Evolutionary conservation across 2,329 filamentous ascomycete species (phyloP), one percentile per base, ranked within the genome.

Genomic region (Westerdykella sp.): DNA sequence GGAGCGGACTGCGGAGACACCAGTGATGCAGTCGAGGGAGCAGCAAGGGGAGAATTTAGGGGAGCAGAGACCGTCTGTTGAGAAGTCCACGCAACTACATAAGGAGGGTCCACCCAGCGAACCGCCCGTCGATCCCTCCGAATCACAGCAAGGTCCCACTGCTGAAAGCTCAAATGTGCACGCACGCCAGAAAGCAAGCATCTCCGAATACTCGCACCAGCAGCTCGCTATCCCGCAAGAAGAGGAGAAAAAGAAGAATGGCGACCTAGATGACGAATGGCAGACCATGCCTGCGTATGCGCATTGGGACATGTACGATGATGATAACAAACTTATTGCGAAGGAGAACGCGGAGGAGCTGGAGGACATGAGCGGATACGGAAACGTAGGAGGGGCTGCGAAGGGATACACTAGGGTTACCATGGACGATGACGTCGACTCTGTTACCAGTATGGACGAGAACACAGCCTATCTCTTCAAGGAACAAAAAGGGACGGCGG

Each of bases 401-500:
- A 96, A 89, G 67, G 93, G 93, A 4, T 98, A 98, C 65, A 98
- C 93, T 1, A 79, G 89, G 39, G 88, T 98, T n/a, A 80, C 94
- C 49, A 78, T 95, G 56, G 93, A 98, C 56, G 93, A 98, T 51
- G 93, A 98, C 67, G 90, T 84, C 12, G 81, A 95, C 63, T 96
- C 90, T 22, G 85, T 85, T 39, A 98, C 89, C 3, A 97, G 91
- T 69, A 81, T 98, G 81, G 93, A 98, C 62, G 93, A 98, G 45
- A 91, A 97, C 59, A 98, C 93, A 0, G 83, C 89, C 43, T 98
- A 98, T 64, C 76, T 98, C 3, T 98, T 98, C 73, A 91, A 87
- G 53, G 83, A 88, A 46, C 69, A 75, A 70, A 57, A 78, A 32
- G 73, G 73, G 16, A 83, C 82, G 2, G 76, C 78, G 9, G 72